A percentile compares a stretch with the other conserved stretches of the same genome.
These are phyloP conservation scores for Dendrobium catenatum DNA, from an alignment of 106 monocot genomes.

Conservation along the genomic window DNA sequence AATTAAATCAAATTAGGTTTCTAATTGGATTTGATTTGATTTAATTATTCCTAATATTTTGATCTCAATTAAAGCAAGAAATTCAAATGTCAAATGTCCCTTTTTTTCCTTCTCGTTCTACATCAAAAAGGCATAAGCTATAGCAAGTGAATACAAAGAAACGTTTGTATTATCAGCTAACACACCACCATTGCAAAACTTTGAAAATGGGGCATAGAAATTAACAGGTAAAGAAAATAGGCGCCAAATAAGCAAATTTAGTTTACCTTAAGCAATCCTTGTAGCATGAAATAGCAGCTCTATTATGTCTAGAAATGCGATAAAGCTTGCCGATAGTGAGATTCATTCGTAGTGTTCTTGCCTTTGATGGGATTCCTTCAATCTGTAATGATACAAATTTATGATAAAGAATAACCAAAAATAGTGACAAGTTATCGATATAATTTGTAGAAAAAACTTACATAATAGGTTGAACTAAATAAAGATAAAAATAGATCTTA, in stretches of 20 bases:
- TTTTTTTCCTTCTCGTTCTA: too few species aligned
- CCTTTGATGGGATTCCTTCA: conserved; percentile 84
- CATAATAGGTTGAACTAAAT: too few species aligned
- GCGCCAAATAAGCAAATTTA: not conserved
- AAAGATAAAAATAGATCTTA: too few species aligned
- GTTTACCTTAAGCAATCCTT: conserved; percentile 92
- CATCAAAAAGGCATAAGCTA: not conserved
- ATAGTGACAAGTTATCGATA: too few species aligned
- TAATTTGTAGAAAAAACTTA: too few species aligned
- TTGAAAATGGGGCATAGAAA: not conserved
- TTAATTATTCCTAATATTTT: too few species aligned
- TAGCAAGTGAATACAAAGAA: not conserved
- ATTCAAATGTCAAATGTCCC: too few species aligned
- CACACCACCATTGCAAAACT: not conserved
- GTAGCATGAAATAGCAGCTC: conserved; percentile 70
- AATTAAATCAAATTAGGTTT: too few species aligned
- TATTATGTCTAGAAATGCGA: conserved; percentile 82
- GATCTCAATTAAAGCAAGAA: too few species aligned
- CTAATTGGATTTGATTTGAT: too few species aligned
- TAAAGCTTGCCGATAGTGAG: conserved; percentile 84
- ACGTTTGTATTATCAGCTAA: not conserved
- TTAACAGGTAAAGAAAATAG: not conserved
- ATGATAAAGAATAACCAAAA: too few species aligned
- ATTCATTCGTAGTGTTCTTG: conserved; percentile 90
- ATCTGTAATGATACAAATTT: conserved; percentile 36